Percentiles rank a stretch among this genome's conserved stretches.
These are phyloP conservation scores for Tephrocybe rancida DNA, from an alignment of 768 basidiomycete species.

Conservation along the genomic window DNA sequence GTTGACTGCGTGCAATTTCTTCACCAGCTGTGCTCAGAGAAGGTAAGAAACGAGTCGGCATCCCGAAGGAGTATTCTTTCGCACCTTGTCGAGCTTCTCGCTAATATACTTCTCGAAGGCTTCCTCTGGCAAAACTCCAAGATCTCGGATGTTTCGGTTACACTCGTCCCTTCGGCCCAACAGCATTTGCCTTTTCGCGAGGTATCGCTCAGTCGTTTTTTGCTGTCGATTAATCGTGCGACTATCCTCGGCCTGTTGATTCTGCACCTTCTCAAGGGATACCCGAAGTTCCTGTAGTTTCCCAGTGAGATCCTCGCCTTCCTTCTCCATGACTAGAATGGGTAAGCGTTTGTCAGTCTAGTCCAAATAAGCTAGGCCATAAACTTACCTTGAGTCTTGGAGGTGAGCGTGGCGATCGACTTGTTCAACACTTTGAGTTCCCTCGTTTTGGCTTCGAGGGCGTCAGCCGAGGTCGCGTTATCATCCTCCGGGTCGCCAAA, in stretches of 20 bases:
- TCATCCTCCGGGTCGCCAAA: constrained; percentile 64
- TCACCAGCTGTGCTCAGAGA: constrained; percentile 67
- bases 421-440: constrained; percentile 71
- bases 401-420: constrained; percentile 66
- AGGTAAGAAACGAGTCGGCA: not conserved
- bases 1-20: constrained; percentile 90
- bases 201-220: constrained; percentile 93
- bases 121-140: constrained; percentile 96
- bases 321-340: constrained; percentile 66
- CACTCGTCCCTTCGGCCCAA: constrained; percentile 88
- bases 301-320: constrained; percentile 59
- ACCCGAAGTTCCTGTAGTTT: constrained; percentile 69
- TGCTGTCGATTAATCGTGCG: constrained; percentile 89
- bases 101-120: constrained; percentile 94
- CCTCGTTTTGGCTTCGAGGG: constrained; percentile 65
- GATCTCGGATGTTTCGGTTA: constrained; percentile 92
- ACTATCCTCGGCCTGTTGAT: constrained; percentile 84
- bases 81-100: constrained; percentile 84
- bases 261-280: constrained; percentile 74
- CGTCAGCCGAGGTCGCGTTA: constrained; percentile 59
- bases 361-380: not conserved
- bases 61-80: too few relatives aligned
- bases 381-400: constrained; percentile 58
- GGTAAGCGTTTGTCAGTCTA: not conserved
- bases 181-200: constrained; percentile 90